Conservation (phyloP, 2,329 filamentous ascomycete genomes). For the Camillea tinctor region DNA sequence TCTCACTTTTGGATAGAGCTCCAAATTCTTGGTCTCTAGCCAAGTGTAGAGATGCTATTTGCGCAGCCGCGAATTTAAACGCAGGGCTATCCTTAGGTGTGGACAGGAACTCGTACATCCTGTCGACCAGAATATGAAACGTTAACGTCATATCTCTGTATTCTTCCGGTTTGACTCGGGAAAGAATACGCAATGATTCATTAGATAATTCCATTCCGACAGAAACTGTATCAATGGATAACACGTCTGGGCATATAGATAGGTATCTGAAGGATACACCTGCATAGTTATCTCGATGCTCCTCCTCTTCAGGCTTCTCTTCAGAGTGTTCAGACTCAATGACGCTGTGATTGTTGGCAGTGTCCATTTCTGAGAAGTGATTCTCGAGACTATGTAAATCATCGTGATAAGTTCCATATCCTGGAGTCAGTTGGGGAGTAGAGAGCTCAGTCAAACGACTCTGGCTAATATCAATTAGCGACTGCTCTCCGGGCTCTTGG, state of each 20-base stretch:
- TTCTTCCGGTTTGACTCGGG: background rate
- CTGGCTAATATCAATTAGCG: background rate
- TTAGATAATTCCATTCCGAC: constrained; percentile 5
- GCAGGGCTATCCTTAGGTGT: background rate
- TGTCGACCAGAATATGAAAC: background rate
- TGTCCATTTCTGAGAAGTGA: background rate
- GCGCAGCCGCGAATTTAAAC: constrained; percentile 2
- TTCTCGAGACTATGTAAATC: background rate
- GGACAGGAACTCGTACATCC: background rate
- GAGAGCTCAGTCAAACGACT: no score
- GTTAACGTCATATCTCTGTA: constrained; percentile 5
- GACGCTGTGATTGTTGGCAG: background rate
- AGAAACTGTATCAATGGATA: background rate
- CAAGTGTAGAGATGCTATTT: constrained; percentile 12
- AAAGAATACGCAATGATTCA: constrained; percentile 3
- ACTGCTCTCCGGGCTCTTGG: background rate
- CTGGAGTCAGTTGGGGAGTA: no score
- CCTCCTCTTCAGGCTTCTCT: no score
- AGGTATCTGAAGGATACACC: background rate
- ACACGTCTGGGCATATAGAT: background rate
- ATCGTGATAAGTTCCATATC: background rate
- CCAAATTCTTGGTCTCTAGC: constrained; percentile 11
- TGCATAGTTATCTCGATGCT: background rate
- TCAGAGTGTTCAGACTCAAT: background rate
- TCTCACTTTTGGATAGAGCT: constrained; percentile 10